Percentiles rank a stretch among this genome's conserved stretches.
Conservation (phyloP, 768 basidiomycete species). For the Tubosaeta sp. region DNA sequence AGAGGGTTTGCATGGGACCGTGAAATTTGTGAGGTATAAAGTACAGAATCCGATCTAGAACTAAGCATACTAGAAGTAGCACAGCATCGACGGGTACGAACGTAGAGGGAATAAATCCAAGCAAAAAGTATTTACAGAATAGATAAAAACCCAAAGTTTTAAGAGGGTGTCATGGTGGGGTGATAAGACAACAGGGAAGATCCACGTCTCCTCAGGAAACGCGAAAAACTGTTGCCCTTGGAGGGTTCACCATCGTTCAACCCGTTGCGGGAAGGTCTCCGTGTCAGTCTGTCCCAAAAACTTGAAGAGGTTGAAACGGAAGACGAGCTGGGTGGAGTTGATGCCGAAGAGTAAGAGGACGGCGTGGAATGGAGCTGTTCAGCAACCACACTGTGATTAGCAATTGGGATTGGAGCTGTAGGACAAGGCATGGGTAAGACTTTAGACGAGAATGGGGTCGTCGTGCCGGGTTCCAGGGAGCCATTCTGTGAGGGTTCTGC, state of each 20-base stretch:
- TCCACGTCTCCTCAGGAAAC: constrained; percentile 17
- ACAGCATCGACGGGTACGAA: not conserved
- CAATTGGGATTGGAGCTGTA: constrained; percentile 7
- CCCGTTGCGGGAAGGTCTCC: constrained; percentile 14
- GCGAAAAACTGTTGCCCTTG: constrained; percentile 16
- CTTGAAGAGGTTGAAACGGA: constrained; percentile 9
- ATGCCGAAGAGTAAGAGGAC: constrained; percentile 1
- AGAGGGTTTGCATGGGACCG: constrained; percentile 15
- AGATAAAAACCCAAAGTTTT: not conserved
- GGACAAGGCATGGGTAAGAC: not conserved
- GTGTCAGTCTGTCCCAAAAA: constrained; percentile 24
- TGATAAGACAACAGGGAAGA: constrained; percentile 6
- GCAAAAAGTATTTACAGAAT: not conserved
- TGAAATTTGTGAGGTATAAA: not conserved
- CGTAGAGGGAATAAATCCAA: not conserved
- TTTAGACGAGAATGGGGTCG: not conserved
- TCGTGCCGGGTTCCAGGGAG: not conserved
- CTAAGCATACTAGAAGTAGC: not conserved
- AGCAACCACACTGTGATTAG: not conserved
- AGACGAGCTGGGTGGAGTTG: not conserved
- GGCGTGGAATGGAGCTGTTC: not conserved
- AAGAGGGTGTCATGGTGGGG: constrained; percentile 3
- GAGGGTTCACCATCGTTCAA: constrained; percentile 9
- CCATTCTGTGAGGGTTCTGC: not conserved
- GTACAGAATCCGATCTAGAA: not conserved